phyloP scores from a whole-genome alignment of 306 rosid species.

The Vigna unguiculata region DNA sequence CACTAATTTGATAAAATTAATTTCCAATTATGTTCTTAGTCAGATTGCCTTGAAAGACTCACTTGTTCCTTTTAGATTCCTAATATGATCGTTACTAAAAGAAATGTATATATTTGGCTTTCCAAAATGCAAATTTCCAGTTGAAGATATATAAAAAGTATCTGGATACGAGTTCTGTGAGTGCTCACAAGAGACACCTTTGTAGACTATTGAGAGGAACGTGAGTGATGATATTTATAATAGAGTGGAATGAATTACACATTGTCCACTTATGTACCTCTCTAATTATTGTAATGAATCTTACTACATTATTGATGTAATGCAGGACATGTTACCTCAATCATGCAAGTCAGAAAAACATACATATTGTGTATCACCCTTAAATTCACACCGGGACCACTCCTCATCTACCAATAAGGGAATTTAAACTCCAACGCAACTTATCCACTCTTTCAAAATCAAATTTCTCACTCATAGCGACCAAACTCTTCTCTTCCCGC shows the following conservation, averaged over 20 bases:
- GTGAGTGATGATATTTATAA: neutral
- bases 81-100: too few species aligned
- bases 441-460: slow-evolving; percentile 2
- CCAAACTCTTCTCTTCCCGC: neutral
- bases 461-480: neutral
- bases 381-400: slow-evolving; percentile 15
- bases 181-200: neutral
- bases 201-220: neutral
- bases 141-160: too few species aligned
- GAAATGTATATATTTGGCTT: neutral
- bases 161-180: too few species aligned
- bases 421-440: slow-evolving; percentile 4
- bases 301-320: neutral
- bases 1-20: too few species aligned
- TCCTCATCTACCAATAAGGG: neutral
- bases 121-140: neutral
- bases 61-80: too few species aligned
- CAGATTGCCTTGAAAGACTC: neutral
- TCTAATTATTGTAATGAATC: slow-evolving; percentile 8
- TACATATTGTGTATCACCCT: neutral
- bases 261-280: neutral
- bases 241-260: neutral
- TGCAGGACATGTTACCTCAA: neutral
- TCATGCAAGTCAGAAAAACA: slow-evolving; percentile 12
- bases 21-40: neutral